Conservation (phyloP, 345 rosid genomes). For the Raphanus raphanistrum region DNA sequence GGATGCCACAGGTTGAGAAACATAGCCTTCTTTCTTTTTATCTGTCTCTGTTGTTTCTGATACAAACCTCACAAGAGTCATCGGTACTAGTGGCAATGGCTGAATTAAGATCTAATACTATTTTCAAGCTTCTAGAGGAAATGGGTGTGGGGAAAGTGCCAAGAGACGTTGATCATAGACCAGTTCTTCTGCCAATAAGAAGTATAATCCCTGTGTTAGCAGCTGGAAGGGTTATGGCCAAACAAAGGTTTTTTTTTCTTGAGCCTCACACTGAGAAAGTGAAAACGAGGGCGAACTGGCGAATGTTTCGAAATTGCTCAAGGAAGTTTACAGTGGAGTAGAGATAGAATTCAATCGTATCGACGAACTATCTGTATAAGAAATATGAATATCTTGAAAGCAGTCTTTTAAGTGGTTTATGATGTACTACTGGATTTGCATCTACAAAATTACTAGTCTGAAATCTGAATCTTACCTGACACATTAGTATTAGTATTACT, state of each 20-base stretch:
- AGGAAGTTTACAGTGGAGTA: neutral
- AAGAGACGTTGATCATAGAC: slow-evolving; percentile 29
- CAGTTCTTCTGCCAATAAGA: slow-evolving; percentile 61
- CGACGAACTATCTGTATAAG: neutral
- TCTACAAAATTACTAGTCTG: neutral
- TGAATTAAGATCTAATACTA: slow-evolving; percentile 50
- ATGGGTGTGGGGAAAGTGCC: slow-evolving; percentile 45
- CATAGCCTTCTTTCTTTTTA: neutral
- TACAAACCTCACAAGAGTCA: slow-evolving; percentile 2
- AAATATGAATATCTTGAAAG: neutral
- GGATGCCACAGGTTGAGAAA: slow-evolving; percentile 20
- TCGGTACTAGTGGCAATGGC: slow-evolving; percentile 38
- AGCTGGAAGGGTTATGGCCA: slow-evolving; percentile 64
- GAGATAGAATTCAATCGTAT: neutral
- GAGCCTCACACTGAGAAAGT: slow-evolving; percentile 40
- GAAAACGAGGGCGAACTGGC: neutral
- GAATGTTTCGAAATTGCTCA: neutral
- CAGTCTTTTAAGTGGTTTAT: neutral
- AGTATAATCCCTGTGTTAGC: slow-evolving; percentile 68
- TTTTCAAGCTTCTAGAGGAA: slow-evolving; percentile 57
- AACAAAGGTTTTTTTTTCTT: slow-evolving; percentile 60
- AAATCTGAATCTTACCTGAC: neutral
- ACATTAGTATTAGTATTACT: neutral
- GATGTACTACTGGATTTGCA: neutral
- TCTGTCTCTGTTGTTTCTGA: slow-evolving; percentile 10